These are phyloP conservation scores for Penicillium soppii DNA, from an alignment of 495 filamentous ascomycete species.

Conservation along the genomic window DNA sequence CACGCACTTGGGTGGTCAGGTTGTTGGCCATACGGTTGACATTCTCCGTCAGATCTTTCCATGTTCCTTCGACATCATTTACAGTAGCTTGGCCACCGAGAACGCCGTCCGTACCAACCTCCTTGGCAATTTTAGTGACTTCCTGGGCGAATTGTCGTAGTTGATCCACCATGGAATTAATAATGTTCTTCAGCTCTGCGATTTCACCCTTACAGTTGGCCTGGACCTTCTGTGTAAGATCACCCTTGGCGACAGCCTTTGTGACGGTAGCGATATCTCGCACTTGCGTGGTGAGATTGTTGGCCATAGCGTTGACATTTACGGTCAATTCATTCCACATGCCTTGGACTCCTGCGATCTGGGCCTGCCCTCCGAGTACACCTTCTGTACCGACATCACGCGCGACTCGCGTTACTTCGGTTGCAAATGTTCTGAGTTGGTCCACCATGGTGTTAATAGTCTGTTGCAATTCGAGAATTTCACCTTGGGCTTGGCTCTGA, in stretches of 20 bases:
- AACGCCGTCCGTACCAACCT: constrained; percentile 95
- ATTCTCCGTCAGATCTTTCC: constrained; percentile 95
- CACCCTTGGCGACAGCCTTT: constrained; percentile 95
- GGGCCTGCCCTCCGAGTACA: constrained; percentile 93
- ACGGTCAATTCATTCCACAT: constrained; percentile 97
- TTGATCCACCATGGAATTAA: constrained; percentile 99
- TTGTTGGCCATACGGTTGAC: constrained; percentile 99
- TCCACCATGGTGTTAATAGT: constrained; percentile 99
- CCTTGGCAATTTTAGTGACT: constrained; percentile 95
- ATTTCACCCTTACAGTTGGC: constrained; percentile 98
- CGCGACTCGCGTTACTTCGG: constrained; percentile 94
- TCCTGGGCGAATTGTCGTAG: constrained; percentile 95
- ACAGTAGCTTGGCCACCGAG: constrained; percentile 96
- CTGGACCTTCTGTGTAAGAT: constrained; percentile 95
- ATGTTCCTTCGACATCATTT: constrained; percentile 95
- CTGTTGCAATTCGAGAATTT: constrained; percentile 94
- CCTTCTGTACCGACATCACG: constrained; percentile 97
- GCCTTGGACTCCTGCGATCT: constrained; percentile 82
- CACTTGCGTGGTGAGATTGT: constrained; percentile 96
- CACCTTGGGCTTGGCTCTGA: constrained; percentile 87
- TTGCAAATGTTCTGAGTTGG: constrained; percentile 93
- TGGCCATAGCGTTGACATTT: constrained; percentile 98
- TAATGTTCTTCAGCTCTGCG: constrained; percentile 90
- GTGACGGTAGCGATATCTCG: constrained; percentile 98
- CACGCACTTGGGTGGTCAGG: constrained; percentile 94